Conservation (phyloP, 768 basidiomycete species). For the Crassisporium funariophilum region DNA sequence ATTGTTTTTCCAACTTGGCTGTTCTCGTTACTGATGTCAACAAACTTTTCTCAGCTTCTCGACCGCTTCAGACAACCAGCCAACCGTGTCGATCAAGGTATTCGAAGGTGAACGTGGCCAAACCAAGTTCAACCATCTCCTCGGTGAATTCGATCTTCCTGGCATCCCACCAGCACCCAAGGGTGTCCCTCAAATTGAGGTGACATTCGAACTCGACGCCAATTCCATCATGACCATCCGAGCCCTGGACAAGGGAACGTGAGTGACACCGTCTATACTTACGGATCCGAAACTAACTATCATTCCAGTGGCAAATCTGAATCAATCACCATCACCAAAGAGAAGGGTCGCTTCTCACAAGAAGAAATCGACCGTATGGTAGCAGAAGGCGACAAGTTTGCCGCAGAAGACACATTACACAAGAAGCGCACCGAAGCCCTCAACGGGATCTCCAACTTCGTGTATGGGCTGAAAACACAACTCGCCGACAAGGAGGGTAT, state of each 20-base stretch:
- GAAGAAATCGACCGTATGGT: constrained; percentile 63
- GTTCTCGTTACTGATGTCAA: not conserved
- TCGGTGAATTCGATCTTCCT: constrained; percentile 90
- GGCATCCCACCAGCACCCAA: constrained; percentile 87
- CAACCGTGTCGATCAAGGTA: constrained; percentile 86
- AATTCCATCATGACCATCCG: constrained; percentile 84
- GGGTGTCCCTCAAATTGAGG: constrained; percentile 90
- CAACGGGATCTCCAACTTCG: constrained; percentile 58
- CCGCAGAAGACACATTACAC: constrained; percentile 75
- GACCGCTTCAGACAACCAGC: constrained; percentile 88
- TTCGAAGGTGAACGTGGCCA: constrained; percentile 88
- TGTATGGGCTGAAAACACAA: constrained; percentile 71
- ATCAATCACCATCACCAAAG: constrained; percentile 67
- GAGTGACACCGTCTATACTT: constrained; percentile 49
- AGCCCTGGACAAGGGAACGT: constrained; percentile 81
- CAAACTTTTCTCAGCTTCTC: constrained; percentile 56
- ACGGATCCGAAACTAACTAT: not conserved
- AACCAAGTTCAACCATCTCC: constrained; percentile 88
- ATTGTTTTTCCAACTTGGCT: not conserved
- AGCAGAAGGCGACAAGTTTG: constrained; percentile 59
- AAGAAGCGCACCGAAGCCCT: constrained; percentile 49
- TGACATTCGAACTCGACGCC: constrained; percentile 88
- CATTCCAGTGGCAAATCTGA: constrained; percentile 69
- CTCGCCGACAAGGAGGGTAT: constrained; percentile 73
- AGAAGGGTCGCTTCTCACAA: constrained; percentile 59